Base-by-base conservation (phyloP, 1,139 yeast species). In the Taphrina deformans region DNA sequence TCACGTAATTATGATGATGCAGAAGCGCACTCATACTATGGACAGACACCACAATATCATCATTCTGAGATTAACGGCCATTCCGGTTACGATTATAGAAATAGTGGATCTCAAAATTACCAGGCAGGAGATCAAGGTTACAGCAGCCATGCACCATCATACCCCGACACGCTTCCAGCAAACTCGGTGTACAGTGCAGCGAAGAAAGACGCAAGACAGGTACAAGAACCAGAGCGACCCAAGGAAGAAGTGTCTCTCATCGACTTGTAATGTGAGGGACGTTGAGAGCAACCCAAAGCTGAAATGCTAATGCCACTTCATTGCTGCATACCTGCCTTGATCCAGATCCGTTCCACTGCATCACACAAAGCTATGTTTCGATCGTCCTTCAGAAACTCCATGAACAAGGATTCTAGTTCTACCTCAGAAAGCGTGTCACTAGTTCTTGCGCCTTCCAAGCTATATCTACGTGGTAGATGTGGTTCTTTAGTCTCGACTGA, bases 231-330 rank as follows among this genome's bases (percentile, higher is more conserved):
- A 16, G 10, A 12, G 7, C 48, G 21, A 24, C 58, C 58, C 1
- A 35, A 53, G 16, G 58, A 53, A 53, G 58, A 53, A 24, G 58
- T 53, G 4, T 53, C 58, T 12, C 48, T 53, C 5, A 53, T 53
- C 12, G 58, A 53, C 21, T 21, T 53, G 10, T 53, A 14, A 38
- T 7, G 18, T 7, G 41, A 14, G 41, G 3, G n/a, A n/a, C n/a
- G n/a, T n/a, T n/a, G n/a, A n/a, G n/a, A n/a, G n/a, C n/a, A n/a
- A n/a, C n/a, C n/a, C n/a, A n/a, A n/a, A n/a, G n/a, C n/a, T n/a
- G n/a, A n/a, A n/a, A n/a, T n/a, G n/a, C n/a, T n/a, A n/a, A n/a
- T n/a, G n/a, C n/a, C n/a, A n/a, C n/a, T n/a, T n/a, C n/a, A n/a
- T 40, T 40, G 14, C 2, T 10, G 35, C 55, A 59, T 27, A n/a